Conservation (phyloP, 306 rosid species). For the Castanopsis chinensis region DNA sequence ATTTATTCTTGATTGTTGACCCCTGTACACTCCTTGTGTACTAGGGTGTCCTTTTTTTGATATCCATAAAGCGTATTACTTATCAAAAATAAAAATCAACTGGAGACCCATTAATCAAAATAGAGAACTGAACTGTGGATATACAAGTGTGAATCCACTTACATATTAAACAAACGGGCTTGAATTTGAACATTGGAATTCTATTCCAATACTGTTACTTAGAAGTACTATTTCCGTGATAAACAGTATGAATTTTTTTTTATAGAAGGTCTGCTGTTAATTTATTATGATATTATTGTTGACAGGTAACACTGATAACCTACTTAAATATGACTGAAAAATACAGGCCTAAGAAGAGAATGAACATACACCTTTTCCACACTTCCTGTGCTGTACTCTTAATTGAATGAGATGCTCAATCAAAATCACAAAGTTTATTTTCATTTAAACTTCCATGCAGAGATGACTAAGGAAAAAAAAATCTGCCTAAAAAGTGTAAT, state of each 20-base stretch:
- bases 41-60: too few relatives aligned
- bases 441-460: background rate
- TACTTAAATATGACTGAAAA: background rate
- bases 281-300: background rate
- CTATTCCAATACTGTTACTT: background rate
- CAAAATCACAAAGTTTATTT: background rate
- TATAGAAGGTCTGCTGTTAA: background rate
- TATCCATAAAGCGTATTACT: too few relatives aligned
- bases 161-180: background rate
- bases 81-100: too few relatives aligned
- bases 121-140: too few relatives aligned
- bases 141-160: background rate
- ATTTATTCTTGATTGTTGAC: too few relatives aligned
- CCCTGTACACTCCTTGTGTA: too few relatives aligned
- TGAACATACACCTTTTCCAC: background rate
- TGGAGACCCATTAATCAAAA: too few relatives aligned
- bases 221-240: background rate
- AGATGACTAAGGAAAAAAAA: background rate
- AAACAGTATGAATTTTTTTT: too few relatives aligned
- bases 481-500: too few relatives aligned
- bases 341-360: background rate
- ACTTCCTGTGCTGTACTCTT: background rate
- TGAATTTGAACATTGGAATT: background rate
- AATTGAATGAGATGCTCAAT: background rate
- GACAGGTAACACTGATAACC: background rate